Base-by-base conservation (phyloP, 2,329 filamentous ascomycete genomes). In the Fusarium illudens region DNA sequence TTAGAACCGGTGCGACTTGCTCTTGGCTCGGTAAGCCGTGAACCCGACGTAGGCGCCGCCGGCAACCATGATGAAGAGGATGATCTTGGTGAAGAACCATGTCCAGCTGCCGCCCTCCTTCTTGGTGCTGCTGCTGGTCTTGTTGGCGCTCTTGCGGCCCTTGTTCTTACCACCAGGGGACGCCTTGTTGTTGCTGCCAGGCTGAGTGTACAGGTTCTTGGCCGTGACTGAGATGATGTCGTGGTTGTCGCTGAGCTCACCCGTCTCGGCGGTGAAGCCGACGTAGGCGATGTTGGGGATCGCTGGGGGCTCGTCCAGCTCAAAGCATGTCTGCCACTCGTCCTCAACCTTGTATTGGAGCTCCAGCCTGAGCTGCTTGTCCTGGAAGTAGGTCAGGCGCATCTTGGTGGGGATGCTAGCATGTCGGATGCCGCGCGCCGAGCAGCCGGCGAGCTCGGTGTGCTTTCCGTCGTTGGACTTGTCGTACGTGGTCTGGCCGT, bases 201-300 rank as follows among this genome's bases (percentile, higher is more conserved):
- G 82, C 27, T 81, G 80, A 60, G 87, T 89, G 83, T 98, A 98
- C 65, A 99, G 84, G 80, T 97, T 99, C 84, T 91, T 92, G 60
- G 95, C 90, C 68, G 89, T 85, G 73, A 99, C 87, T 52, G 89
- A 91, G 77, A 98, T 89, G 79, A 99, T 96, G 81, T 99, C 96
- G 85, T 97, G 95, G 85, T 97, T 97, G 82, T 99, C 96, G 80
- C 90, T 93, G 70, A 99, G 88, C 83, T 99, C 95, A 76, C 96
- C 96, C 15, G 96, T 98, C 84, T 98, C 95, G 59, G 93, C 91
- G 73, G 88, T 91, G 82, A 93, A 93, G 61, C 90, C 91, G 25
- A 93, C 87, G 78, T 93, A 93, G 33, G 89, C 86, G 50, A 92
- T 89, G 61, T 89, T 84, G 57, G 96, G 96, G 70, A 99, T 91